A percentile compares a stretch with the other conserved stretches of the same genome.
Conservation (phyloP, 768 basidiomycete species). For the Inosperma sp. region DNA sequence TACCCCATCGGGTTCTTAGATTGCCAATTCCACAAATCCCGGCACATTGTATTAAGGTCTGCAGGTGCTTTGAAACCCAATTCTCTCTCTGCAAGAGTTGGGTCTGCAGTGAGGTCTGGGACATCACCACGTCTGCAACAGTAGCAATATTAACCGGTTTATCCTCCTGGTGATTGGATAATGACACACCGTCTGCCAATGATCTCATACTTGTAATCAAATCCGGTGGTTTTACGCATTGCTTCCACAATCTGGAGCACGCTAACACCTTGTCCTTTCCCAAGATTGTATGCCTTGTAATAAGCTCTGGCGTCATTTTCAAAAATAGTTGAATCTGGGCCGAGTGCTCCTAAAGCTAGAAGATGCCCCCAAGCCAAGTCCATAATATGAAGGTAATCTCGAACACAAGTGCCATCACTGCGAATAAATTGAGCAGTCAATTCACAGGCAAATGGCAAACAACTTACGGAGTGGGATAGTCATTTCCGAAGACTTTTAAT, state of each 20-base stretch:
- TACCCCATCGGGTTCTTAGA: constrained; percentile 86
- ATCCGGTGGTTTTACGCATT: constrained; percentile 88
- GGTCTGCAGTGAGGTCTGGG: constrained; percentile 93
- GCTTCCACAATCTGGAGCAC: constrained; percentile 93
- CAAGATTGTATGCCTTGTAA: constrained; percentile 96
- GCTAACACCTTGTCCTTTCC: constrained; percentile 86
- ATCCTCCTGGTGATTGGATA: constrained; percentile 1
- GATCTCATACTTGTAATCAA: constrained; percentile 83
- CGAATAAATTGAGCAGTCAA: constrained; percentile 4
- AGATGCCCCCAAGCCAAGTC: constrained; percentile 95
- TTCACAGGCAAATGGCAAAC: not conserved
- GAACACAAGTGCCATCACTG: constrained; percentile 96
- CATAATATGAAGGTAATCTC: constrained; percentile 90
- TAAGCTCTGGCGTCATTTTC: constrained; percentile 49
- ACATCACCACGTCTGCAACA: constrained; percentile 93
- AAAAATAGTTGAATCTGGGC: constrained; percentile 56
- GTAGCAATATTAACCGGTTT: constrained; percentile 11
- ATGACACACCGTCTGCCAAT: constrained; percentile 80
- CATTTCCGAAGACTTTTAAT: constrained; percentile 89
- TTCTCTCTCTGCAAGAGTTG: constrained; percentile 84
- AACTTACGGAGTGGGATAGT: constrained; percentile 88
- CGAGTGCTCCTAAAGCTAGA: constrained; percentile 82
- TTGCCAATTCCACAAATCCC: constrained; percentile 99
- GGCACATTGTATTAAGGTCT: constrained; percentile 88
- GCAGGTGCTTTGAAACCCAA: constrained; percentile 85